Evolutionary conservation across 441 rosid genomes (phyloP), one percentile per base, ranked within the genome.

Genomic region (Erysimum pusillum): DNA sequence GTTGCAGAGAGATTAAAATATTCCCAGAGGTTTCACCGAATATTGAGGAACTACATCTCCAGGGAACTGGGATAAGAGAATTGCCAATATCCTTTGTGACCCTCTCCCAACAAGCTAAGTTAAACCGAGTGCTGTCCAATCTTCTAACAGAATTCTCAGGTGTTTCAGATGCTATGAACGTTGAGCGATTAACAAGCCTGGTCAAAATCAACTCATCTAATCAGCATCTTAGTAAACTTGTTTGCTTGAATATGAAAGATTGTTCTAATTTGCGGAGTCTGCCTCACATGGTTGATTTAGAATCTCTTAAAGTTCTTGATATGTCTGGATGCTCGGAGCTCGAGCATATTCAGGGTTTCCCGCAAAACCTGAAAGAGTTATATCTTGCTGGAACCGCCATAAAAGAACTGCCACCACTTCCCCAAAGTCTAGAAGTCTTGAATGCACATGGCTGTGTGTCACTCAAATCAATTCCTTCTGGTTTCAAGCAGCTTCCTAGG

Each of bases 61-160:
- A 77, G n/a, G 56, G 64, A 35, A 77, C 80, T 6, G 6, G 60
- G 7, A 76, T 76, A 18, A 31, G 14, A 14, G 67, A 80, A 2
- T 12, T 80, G 20, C 71, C 76, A 58, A 48, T 61, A 25, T 76
- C 79, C 32, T 52, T 28, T 1, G 31, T 35, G 49, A 12, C 4
- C 56, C 57, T 63, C 8, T 56, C 7, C 13, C 25, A 9, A 6
- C 78, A 63, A 31, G 34, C 38, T 42, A 31, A 61, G 34, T 58
- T 58, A 9, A 34, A 64, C 54, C 22, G 63, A 54, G 56, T 54
- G 63, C 51, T 63, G 39, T 1, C 52, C 14, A 63, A 42, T 56
- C 53, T 9, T 56, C 12, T 57, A 28, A 18, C 35, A 69, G 57
- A 9, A 25, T 39, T 22, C 31, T 4, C 54, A 13, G 12, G 74